Conservation (phyloP, 1,284 basidiomycete genomes). For the Apiotrichum veenhuisii region DNA sequence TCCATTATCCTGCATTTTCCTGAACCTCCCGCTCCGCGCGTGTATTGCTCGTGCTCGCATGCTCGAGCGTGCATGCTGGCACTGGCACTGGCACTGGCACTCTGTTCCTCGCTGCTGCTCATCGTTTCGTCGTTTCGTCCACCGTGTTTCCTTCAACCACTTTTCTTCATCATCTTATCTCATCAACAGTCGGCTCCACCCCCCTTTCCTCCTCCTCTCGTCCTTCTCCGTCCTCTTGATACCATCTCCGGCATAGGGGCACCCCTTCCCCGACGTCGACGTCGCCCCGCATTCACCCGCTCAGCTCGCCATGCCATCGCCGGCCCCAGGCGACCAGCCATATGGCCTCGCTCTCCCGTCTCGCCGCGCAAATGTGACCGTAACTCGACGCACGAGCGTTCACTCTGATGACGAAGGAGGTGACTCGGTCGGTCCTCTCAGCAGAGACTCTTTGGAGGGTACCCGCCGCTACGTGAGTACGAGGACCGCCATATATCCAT, state of each 20-base stretch:
- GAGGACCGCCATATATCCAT: not conserved
- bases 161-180: not conserved
- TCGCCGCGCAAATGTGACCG: slow-evolving; percentile 17
- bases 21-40: no score
- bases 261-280: not conserved
- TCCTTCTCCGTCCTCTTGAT: not conserved
- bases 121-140: no score
- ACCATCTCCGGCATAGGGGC: not conserved
- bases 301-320: slow-evolving; percentile 9
- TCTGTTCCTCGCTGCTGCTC: no score
- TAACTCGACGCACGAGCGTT: slow-evolving; percentile 13
- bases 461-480: slow-evolving; percentile 21
- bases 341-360: slow-evolving; percentile 18
- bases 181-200: not conserved
- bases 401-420: slow-evolving; percentile 18
- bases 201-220: not conserved
- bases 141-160: no score
- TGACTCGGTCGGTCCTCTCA: slow-evolving; percentile 16
- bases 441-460: slow-evolving; percentile 19
- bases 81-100: no score
- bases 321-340: slow-evolving; percentile 10
- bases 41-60: no score
- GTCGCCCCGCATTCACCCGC: no score
- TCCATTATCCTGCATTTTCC: no score
- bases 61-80: no score